These are phyloP conservation scores for Salix caprea DNA, from an alignment of 345 rosid species.

Conservation along the genomic window DNA sequence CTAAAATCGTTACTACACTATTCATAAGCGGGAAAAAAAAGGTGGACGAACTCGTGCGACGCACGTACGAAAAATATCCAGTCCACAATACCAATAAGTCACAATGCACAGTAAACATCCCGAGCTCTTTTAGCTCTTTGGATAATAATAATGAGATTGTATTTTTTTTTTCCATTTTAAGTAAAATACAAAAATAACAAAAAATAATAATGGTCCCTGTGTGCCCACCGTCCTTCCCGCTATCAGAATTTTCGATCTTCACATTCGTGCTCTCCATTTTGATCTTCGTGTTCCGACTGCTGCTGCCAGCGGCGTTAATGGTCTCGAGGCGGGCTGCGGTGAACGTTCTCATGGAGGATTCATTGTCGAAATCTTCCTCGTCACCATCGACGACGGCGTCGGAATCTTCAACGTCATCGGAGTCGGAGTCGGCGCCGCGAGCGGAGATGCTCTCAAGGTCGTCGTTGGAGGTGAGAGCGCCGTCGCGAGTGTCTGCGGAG, in stretches of 20 bases:
- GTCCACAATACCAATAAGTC: too few species aligned
- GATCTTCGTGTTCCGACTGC: slow-evolving; percentile 52
- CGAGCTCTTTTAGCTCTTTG: too few species aligned
- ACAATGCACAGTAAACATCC: too few species aligned
- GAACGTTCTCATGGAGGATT: slow-evolving; percentile 83
- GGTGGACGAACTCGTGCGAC: too few species aligned
- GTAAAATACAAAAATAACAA: too few species aligned
- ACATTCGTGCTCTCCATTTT: slow-evolving; percentile 62
- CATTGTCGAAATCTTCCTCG: slow-evolving; percentile 78
- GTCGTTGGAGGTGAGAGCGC: slow-evolving; percentile 85
- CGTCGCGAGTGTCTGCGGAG: slow-evolving; percentile 93
- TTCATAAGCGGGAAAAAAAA: too few species aligned
- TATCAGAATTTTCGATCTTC: slow-evolving; percentile 73
- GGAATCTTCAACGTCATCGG: slow-evolving; percentile 84
- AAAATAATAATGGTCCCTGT: too few species aligned
- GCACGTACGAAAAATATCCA: too few species aligned
- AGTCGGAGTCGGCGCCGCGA: slow-evolving; percentile 70
- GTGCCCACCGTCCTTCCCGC: slow-evolving; percentile 52
- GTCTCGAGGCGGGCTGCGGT: slow-evolving; percentile 78
- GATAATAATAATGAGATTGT: too few species aligned
- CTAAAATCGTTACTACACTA: too few species aligned
- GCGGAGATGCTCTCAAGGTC: slow-evolving; percentile 99
- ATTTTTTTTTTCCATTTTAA: too few species aligned
- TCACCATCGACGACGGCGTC: slow-evolving; percentile 93
- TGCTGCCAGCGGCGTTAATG: slow-evolving; percentile 29